phyloP scores from a whole-genome alignment of 257 asterid genomes.

The Plantago major region DNA sequence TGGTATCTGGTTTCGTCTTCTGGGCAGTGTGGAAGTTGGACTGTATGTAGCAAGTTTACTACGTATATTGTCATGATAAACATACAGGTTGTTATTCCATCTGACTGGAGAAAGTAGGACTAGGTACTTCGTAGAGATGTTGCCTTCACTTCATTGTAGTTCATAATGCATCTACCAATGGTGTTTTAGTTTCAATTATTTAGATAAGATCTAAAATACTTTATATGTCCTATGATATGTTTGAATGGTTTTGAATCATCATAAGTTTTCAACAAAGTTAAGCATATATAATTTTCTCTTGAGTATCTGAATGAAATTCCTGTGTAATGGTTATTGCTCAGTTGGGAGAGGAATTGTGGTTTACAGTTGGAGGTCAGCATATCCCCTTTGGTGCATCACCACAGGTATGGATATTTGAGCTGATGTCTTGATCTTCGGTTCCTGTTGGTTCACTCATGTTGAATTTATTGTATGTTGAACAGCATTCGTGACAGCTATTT shows the following conservation, averaged over 20 bases:
- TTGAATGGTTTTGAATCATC: background rate
- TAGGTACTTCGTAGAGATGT: no score
- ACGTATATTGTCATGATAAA: no score
- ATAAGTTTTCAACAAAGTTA: no score
- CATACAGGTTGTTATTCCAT: no score
- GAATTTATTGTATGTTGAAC: background rate
- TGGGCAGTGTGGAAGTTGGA: background rate
- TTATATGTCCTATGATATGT: background rate
- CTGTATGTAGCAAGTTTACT: background rate
- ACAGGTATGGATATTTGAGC: slow-evolving; percentile 38
- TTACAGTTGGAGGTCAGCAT: slow-evolving; percentile 71
- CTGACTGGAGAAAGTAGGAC: no score
- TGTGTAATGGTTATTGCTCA: slow-evolving; percentile 24
- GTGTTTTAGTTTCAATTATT: background rate
- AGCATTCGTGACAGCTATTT: no score
- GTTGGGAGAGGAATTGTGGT: slow-evolving; percentile 74
- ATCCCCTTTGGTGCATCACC: slow-evolving; percentile 82
- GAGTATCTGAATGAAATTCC: background rate
- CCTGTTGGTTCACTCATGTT: background rate
- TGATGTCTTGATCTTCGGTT: background rate
- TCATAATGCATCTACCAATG: background rate
- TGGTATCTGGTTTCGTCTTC: background rate
- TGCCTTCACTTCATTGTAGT: background rate
- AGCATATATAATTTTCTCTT: background rate
- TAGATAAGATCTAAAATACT: background rate